A percentile compares a stretch with the other conserved stretches of the same genome.
phyloP scores from a whole-genome alignment of 768 basidiomycete genomes.

The Termitomyces sp. region DNA sequence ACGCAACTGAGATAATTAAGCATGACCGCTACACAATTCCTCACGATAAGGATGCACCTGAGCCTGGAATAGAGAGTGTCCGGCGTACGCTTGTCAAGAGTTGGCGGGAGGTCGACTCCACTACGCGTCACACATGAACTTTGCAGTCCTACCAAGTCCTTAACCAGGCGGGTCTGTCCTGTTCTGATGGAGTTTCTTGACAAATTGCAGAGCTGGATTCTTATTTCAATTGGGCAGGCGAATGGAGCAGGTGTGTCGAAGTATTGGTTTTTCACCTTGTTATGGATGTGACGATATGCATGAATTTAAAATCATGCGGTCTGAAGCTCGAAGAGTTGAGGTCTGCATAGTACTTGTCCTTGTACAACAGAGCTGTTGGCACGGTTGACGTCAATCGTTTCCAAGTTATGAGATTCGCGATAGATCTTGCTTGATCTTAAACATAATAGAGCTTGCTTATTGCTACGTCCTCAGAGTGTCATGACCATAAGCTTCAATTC shows the following conservation, averaged over 20 bases:
- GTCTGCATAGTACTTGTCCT: background rate
- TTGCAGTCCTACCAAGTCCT: background rate
- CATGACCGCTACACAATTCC: conserved; percentile 5
- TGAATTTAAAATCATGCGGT: background rate
- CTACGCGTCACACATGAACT: conserved; percentile 8
- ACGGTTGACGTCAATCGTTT: background rate
- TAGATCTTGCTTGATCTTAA: background rate
- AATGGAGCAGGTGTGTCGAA: background rate
- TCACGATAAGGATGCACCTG: conserved; percentile 5
- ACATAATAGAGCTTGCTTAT: background rate
- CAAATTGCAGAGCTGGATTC: background rate
- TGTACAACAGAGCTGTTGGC: background rate
- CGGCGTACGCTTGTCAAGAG: conserved; percentile 14
- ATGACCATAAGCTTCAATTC: background rate
- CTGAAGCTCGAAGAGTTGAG: background rate
- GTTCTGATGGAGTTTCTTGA: background rate
- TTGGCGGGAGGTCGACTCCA: conserved; percentile 14
- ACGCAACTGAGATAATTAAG: background rate
- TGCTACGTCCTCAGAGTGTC: background rate
- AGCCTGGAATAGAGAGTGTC: conserved; percentile 13
- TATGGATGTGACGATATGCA: background rate
- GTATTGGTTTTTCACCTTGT: background rate
- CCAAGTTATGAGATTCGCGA: background rate
- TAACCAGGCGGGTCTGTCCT: no score
- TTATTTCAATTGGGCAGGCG: no score